Conservation (phyloP, 129 eudicot species). For the Lactuca sativa region DNA sequence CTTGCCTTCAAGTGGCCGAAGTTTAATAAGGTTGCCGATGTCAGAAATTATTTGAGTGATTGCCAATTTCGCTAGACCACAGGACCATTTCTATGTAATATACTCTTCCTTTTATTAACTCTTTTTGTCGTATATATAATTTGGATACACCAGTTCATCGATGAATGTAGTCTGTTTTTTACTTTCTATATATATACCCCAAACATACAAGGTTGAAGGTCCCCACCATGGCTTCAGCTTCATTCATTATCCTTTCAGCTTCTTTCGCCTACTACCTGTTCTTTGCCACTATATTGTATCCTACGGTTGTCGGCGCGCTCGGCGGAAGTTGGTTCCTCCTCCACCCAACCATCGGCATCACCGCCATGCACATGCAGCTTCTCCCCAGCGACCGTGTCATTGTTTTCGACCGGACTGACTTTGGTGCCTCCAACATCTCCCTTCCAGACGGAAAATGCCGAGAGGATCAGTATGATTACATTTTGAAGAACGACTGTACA, state of each 20-base stretch:
- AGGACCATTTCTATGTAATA: too few relatives aligned
- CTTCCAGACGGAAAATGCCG: constrained; percentile 60
- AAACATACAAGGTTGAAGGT: too few relatives aligned
- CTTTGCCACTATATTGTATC: constrained; percentile 4
- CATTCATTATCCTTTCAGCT: constrained; percentile 22
- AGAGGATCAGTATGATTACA: constrained; percentile 34
- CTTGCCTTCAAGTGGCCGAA: too few relatives aligned
- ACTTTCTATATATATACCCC: too few relatives aligned
- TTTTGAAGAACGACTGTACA: constrained; percentile 52
- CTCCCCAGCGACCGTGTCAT: constrained; percentile 64
- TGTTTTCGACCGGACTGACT: constrained; percentile 77
- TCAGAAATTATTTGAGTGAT: too few relatives aligned
- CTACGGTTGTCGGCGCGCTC: not conserved
- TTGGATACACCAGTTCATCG: too few relatives aligned
- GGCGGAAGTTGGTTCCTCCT: constrained; percentile 67
- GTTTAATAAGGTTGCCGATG: too few relatives aligned
- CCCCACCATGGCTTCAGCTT: constrained; percentile 15
- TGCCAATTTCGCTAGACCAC: too few relatives aligned
- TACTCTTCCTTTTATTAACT: too few relatives aligned
- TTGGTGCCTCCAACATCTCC: constrained; percentile 70
- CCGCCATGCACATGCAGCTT: constrained; percentile 98
- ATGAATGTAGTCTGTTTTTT: too few relatives aligned
- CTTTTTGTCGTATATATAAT: too few relatives aligned
- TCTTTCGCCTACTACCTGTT: constrained; percentile 16
- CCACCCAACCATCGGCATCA: constrained; percentile 46